Percentiles rank a stretch among this genome's conserved stretches.
Evolutionary conservation across 768 basidiomycete species (phyloP).

Genomic region (Hypholoma fasciculare): DNA sequence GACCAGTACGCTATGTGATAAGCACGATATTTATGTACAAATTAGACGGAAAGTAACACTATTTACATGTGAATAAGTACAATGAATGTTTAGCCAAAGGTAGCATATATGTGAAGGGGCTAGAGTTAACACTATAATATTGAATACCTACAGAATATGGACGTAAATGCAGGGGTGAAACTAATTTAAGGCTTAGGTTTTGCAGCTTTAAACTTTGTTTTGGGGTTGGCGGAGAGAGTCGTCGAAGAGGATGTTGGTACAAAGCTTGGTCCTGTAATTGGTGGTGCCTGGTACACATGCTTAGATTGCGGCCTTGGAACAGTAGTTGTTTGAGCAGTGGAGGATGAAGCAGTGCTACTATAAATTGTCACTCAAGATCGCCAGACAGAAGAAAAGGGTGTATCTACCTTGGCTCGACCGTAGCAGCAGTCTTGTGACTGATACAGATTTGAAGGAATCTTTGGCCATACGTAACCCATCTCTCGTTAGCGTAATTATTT

Average conservation of each 20-base stretch:
- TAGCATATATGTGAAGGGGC: not conserved
- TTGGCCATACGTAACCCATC: conserved; percentile 34
- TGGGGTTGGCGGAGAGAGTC: conserved; percentile 7
- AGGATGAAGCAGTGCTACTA: too few species aligned
- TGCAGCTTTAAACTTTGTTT: conserved; percentile 31
- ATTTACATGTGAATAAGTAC: conserved; percentile 7
- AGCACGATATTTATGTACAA: not conserved
- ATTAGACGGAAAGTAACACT: not conserved
- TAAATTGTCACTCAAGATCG: not conserved
- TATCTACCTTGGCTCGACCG: not conserved
- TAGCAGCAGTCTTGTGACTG: conserved; percentile 20
- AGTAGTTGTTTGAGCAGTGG: too few species aligned
- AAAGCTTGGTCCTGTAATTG: conserved; percentile 7
- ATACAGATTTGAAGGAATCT: conserved; percentile 39
- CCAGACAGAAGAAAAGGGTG: not conserved
- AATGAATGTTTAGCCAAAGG: not conserved
- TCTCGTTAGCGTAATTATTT: conserved; percentile 33
- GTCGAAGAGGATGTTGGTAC: conserved; percentile 5
- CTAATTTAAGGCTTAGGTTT: not conserved
- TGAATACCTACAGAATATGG: not conserved
- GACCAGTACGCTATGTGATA: conserved; percentile 30
- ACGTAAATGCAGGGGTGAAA: not conserved
- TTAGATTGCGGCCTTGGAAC: conserved; percentile 1
- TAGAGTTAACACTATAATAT: not conserved
- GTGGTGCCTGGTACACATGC: conserved; percentile 30